A percentile compares a stretch with the other conserved stretches of the same genome.
Conservation (phyloP, 176 grass and related monocot genomes). For the Phyllostachys edulis region DNA sequence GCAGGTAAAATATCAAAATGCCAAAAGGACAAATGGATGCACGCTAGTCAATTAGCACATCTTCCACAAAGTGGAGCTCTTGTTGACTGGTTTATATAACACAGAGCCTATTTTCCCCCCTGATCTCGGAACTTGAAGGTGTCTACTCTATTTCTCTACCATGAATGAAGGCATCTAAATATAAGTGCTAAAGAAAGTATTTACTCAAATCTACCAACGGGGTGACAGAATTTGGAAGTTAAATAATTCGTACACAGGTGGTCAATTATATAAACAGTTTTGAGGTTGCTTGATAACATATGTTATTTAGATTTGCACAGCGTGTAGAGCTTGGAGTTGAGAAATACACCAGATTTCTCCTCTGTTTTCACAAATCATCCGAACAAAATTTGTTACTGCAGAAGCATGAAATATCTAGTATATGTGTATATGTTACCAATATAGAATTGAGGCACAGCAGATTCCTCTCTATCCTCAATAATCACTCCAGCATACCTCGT, state of each 20-base stretch:
- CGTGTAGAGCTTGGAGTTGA: too few species aligned
- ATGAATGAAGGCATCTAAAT: background rate
- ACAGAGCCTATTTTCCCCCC: too few species aligned
- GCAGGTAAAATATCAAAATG: background rate
- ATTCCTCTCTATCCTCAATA: background rate
- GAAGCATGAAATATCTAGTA: too few species aligned
- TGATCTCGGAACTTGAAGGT: too few species aligned
- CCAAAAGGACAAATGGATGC: background rate
- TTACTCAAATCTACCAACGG: too few species aligned
- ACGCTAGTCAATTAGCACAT: background rate
- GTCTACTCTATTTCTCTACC: too few species aligned
- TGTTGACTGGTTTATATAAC: background rate
- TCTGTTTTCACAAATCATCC: background rate
- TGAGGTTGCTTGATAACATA: background rate
- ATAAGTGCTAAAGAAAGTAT: background rate
- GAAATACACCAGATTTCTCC: background rate
- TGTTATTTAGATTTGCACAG: background rate
- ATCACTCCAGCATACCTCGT: background rate
- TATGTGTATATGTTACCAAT: too few species aligned
- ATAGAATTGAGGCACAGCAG: background rate
- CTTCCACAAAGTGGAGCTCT: background rate
- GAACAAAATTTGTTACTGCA: background rate
- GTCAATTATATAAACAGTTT: background rate
- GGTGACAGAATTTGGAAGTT: background rate
- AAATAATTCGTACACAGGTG: background rate